These are phyloP conservation scores for Colletotrichum gloeosporioides DNA, from an alignment of 2,329 filamentous ascomycete species.

Conservation along the genomic window DNA sequence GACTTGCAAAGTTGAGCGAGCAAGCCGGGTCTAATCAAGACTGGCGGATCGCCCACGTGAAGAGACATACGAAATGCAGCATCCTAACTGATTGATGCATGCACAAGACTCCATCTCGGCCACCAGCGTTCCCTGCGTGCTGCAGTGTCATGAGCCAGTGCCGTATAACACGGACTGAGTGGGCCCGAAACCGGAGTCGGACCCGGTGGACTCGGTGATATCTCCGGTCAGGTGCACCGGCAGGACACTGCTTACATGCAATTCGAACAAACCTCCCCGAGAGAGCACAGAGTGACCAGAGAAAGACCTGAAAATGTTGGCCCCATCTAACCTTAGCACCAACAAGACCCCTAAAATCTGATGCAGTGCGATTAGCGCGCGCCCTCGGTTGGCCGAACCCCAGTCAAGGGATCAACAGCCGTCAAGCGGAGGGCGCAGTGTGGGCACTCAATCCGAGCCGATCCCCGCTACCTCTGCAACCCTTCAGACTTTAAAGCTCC, in stretches of 20 bases:
- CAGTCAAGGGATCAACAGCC: background rate
- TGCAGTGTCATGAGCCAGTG: background rate
- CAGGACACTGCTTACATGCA: background rate
- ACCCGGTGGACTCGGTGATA: background rate
- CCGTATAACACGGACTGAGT: background rate
- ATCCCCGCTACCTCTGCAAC: background rate
- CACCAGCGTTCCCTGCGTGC: background rate
- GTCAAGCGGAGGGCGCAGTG: slow-evolving; percentile 6
- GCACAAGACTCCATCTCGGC: background rate
- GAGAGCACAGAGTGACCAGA: background rate
- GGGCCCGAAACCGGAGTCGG: background rate
- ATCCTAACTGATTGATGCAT: background rate
- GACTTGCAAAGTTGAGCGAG: background rate
- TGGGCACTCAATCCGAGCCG: background rate
- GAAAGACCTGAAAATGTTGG: background rate
- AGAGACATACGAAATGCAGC: background rate
- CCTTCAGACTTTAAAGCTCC: background rate
- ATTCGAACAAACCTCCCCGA: background rate
- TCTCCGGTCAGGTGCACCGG: background rate
- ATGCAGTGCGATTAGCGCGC: background rate
- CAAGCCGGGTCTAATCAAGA: background rate
- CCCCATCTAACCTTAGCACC: background rate
- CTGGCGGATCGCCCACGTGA: background rate
- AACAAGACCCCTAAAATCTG: background rate
- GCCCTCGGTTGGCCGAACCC: background rate